Evolutionary conservation across 2,329 filamentous ascomycete species (phyloP).

Genomic region (Alternaria hordeiaustralica): DNA sequence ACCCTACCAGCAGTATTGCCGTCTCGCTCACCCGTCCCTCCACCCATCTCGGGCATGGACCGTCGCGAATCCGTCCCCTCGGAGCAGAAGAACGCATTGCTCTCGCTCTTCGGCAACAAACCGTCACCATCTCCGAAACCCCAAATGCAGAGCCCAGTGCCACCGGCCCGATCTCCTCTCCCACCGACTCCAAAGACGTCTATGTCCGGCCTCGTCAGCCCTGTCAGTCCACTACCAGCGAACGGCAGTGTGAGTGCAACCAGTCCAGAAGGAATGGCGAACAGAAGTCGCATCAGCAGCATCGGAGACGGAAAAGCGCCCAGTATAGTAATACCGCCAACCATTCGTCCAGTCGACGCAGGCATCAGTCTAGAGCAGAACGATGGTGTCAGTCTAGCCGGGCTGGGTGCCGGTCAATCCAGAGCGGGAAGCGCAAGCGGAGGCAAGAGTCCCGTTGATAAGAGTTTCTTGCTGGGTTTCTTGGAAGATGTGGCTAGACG

Average conservation of each 20-base stretch:
- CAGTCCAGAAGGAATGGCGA: constrained; percentile 37
- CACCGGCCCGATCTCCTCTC: constrained; percentile 26
- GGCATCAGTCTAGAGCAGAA: background rate
- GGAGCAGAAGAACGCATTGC: constrained; percentile 44
- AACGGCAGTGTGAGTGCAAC: constrained; percentile 27
- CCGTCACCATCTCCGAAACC: constrained; percentile 17
- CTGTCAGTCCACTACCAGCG: constrained; percentile 46
- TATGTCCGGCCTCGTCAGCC: constrained; percentile 47
- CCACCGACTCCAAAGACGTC: constrained; percentile 38
- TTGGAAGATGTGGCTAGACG: constrained; percentile 62
- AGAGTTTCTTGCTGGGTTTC: constrained; percentile 78
- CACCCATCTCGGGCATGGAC: constrained; percentile 22
- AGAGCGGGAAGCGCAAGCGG: constrained; percentile 18
- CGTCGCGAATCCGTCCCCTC: constrained; percentile 34
- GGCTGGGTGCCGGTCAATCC: background rate
- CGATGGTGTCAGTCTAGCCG: constrained; percentile 1
- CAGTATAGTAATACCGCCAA: constrained; percentile 28
- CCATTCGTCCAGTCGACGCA: constrained; percentile 11
- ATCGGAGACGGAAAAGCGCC: constrained; percentile 36
- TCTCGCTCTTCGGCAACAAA: constrained; percentile 46
- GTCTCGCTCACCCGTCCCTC: constrained; percentile 17
- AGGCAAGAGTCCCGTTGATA: constrained; percentile 65
- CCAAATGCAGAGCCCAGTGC: constrained; percentile 24
- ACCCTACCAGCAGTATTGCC: constrained; percentile 8
- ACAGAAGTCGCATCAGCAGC: constrained; percentile 43